Evolutionary conservation across 768 basidiomycete species (phyloP).

Genomic region (Amanita molliuscula): DNA sequence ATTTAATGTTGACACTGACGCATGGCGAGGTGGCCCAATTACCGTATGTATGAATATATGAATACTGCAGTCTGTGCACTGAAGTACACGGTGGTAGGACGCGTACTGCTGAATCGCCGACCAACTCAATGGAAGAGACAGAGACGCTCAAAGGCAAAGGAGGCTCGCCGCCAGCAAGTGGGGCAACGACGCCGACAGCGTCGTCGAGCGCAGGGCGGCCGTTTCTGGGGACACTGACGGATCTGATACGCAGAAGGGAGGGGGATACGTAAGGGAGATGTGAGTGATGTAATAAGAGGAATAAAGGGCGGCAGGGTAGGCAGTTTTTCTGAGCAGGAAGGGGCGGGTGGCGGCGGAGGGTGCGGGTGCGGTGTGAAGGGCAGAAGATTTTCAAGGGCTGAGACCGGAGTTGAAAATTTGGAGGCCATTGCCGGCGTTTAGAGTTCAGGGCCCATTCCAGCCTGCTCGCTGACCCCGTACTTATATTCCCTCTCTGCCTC

Average conservation of each 20-base stretch:
- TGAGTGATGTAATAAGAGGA: background rate
- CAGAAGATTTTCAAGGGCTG: conserved; percentile 22
- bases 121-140: conserved; percentile 16
- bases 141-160: conserved; percentile 14
- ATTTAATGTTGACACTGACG: conserved; percentile 78
- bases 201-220: conserved; percentile 26
- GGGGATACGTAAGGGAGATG: background rate
- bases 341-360: conserved; percentile 10
- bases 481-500: conserved; percentile 25
- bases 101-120: conserved; percentile 16
- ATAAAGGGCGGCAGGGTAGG: background rate
- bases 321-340: background rate
- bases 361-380: conserved; percentile 6
- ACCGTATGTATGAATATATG: conserved; percentile 27
- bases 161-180: conserved; percentile 39
- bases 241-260: conserved; percentile 38
- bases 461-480: conserved; percentile 32
- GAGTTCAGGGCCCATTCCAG: conserved; percentile 36
- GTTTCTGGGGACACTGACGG: conserved; percentile 55
- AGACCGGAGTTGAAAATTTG: conserved; percentile 41
- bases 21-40: conserved; percentile 46
- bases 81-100: conserved; percentile 10
- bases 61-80: conserved; percentile 13
- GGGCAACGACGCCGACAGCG: conserved; percentile 47
- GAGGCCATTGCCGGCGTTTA: conserved; percentile 38